Base-by-base conservation (phyloP, 805 yeast species). In the Scheffersomyces lignosus region DNA sequence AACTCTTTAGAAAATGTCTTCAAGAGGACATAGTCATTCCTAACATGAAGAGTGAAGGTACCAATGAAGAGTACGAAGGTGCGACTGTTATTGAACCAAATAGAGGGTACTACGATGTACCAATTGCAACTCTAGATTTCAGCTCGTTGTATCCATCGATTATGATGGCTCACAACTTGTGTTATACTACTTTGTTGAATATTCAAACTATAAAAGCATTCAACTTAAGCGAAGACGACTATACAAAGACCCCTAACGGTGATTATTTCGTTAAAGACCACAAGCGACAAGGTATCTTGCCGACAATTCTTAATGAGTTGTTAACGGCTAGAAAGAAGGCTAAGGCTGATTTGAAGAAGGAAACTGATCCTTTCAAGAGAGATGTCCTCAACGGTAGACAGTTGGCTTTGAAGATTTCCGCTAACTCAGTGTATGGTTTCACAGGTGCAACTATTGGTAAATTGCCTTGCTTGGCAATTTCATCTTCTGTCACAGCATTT, bases 401-500 rank as follows among this genome's bases (percentile, higher is more conserved):
- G 64, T 71, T 93, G 52, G 99, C 99, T 0, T 71, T 93, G 57
- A 93, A 93, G 55, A 87, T 93, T 34, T 89, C 97, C 9, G 99
- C 99, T 1, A 93, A 93, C 60, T 95, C 99, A 1, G 99, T 93
- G 4, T 93, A 93, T 60, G 99, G 99, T 32, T 95, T 93, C 64
- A 93, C 99, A 0, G 99, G 99, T 62, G 99, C 99, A 2, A 93
- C 98, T 0, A 83, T 91, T 31, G 99, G 99, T 36, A 91, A 93
- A 55, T 72, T 93, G 37, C 99, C 99, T 1, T 95, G 99, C 68
- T 70, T 93, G 38, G 96, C 96, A 0, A 93, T 93, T 40, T 95
- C 99, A 0, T 88, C 98, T 0, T 88, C 96, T 1, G 93, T 83
- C 25, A 93, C 99, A 1, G 83, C 98, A 0, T 93, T 83, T 65